A percentile compares a stretch with the other conserved stretches of the same genome.
These are phyloP conservation scores for Schwanniomyces pseudopolymorphus DNA, from an alignment of 805 yeast genomes.

Conservation along the genomic window DNA sequence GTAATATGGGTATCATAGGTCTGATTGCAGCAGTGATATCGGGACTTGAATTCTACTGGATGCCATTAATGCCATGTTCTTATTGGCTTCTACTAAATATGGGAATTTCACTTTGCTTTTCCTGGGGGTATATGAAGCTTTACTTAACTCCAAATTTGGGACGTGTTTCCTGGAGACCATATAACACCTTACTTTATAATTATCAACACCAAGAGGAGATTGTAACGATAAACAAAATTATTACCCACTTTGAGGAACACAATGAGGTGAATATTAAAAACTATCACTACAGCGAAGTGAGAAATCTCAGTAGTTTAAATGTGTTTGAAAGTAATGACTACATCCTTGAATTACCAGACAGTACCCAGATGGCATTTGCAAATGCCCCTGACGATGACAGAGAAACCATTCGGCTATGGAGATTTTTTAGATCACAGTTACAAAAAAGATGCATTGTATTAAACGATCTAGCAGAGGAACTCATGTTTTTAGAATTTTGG, in stretches of 20 bases:
- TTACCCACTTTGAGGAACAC: conserved; percentile 42
- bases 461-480: conserved; percentile 36
- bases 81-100: conserved; percentile 10
- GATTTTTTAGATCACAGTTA: conserved; percentile 21
- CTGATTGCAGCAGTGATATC: conserved; percentile 11
- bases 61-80: conserved; percentile 13
- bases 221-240: conserved; percentile 28
- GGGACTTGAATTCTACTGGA: conserved; percentile 16
- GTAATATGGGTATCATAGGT: background rate
- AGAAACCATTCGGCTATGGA: conserved; percentile 11
- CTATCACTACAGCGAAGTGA: conserved; percentile 33
- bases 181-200: conserved; percentile 26
- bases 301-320: conserved; percentile 16
- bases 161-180: conserved; percentile 39
- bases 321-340: conserved; percentile 19
- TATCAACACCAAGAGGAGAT: conserved; percentile 31
- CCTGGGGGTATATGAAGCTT: conserved; percentile 7
- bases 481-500: conserved; percentile 38
- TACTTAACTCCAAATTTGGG: conserved; percentile 15
- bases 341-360: conserved; percentile 22
- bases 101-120: conserved; percentile 4
- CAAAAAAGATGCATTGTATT: conserved; percentile 32
- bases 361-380: background rate
- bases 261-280: conserved; percentile 41
- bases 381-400: conserved; percentile 3